Percentiles rank a stretch among this genome's conserved stretches.
phyloP scores from a whole-genome alignment of 129 eudicot species.

The Centrapalus pauciflorus region DNA sequence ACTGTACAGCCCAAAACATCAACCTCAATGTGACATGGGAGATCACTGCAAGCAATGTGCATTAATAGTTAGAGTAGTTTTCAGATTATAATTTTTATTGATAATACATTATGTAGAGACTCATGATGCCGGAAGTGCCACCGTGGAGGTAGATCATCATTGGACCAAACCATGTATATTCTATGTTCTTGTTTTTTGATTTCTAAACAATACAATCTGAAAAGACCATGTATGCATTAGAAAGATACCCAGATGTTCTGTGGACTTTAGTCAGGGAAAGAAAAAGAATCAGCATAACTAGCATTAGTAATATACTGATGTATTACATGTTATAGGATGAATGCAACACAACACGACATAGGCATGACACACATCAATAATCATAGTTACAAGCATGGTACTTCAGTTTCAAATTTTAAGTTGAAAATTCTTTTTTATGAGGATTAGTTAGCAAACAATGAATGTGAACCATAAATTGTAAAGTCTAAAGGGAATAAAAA shows the following conservation, averaged over 20 bases:
- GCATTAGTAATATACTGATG: not conserved
- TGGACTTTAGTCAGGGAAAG: not conserved
- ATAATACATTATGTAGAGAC: too few relatives aligned
- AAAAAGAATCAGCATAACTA: not conserved
- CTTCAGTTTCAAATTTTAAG: not conserved
- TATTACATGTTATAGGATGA: not conserved
- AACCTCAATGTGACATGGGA: not conserved
- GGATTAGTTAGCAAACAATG: not conserved
- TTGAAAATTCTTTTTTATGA: not conserved
- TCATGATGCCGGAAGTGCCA: too few relatives aligned
- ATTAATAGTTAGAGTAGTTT: not conserved
- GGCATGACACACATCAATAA: not conserved
- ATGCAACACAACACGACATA: not conserved
- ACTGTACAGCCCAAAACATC: not conserved
- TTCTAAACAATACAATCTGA: too few relatives aligned
- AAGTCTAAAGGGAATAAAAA: not conserved
- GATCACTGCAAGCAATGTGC: not conserved
- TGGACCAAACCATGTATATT: too few relatives aligned
- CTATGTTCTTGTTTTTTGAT: too few relatives aligned
- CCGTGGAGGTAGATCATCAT: too few relatives aligned
- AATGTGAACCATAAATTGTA: not conserved
- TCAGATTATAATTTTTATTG: not conserved
- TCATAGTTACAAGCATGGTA: not conserved
- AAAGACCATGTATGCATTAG: too few relatives aligned
- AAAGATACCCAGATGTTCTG: too few relatives aligned